Evolutionary conservation across 2,329 filamentous ascomycete genomes (phyloP).

Genomic region (Podosphaera fusca): DNA sequence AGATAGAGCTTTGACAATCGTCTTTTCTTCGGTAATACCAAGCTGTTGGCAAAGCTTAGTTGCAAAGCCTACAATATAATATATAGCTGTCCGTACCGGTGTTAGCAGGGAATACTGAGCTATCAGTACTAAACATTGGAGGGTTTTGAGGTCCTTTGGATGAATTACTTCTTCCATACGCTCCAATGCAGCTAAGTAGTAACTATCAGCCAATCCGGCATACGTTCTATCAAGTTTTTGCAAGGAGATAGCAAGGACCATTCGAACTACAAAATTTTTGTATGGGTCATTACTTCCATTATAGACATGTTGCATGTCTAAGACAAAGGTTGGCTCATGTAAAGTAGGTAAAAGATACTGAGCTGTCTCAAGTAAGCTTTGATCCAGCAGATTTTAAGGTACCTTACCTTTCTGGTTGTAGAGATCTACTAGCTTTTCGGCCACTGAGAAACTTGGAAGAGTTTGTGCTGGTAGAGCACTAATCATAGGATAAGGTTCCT

Average conservation of each 20-base stretch:
- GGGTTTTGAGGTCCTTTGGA: conserved; percentile 70
- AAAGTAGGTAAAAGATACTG: conserved; percentile 74
- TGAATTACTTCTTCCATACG: conserved; percentile 63
- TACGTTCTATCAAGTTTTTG: conserved; percentile 79
- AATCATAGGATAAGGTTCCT: conserved; percentile 76
- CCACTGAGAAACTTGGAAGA: conserved; percentile 50
- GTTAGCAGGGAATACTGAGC: conserved; percentile 83
- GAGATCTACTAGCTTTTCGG: conserved; percentile 58
- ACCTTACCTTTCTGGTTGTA: conserved; percentile 60
- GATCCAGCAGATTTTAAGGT: background rate
- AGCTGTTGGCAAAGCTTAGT: conserved; percentile 75
- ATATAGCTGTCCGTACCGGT: conserved; percentile 75
- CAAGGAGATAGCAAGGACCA: conserved; percentile 85
- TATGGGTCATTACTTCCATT: conserved; percentile 53
- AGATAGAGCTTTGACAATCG: conserved; percentile 39
- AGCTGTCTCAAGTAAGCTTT: conserved; percentile 27
- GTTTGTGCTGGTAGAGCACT: conserved; percentile 60
- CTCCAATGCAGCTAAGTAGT: conserved; percentile 74
- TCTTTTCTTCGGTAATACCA: conserved; percentile 71
- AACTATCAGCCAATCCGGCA: conserved; percentile 83
- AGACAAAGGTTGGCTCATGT: conserved; percentile 58
- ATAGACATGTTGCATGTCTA: conserved; percentile 63
- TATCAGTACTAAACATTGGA: conserved; percentile 75
- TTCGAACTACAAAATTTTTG: conserved; percentile 68
- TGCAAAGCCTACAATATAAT: conserved; percentile 78